phyloP scores from a whole-genome alignment of 345 rosid genomes.

The Salix purpurea region DNA sequence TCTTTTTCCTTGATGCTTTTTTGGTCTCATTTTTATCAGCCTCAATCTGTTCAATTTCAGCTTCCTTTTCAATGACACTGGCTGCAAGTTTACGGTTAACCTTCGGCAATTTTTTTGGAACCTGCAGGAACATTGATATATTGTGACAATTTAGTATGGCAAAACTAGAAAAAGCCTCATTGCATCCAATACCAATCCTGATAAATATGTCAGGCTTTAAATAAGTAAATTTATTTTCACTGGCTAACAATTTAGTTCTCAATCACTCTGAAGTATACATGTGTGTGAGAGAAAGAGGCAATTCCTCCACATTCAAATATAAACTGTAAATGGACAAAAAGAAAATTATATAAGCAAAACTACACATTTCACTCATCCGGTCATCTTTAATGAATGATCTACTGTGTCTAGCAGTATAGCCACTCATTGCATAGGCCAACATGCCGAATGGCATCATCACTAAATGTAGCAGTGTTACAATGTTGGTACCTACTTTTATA shows the following conservation, averaged over 20 bases:
- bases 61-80: constrained; percentile 49
- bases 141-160: neutral
- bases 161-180: neutral
- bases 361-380: neutral
- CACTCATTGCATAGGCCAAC: neutral
- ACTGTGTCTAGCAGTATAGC: neutral
- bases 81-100: constrained; percentile 70
- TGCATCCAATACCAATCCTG: neutral
- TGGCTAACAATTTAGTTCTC: neutral
- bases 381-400: neutral
- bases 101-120: constrained; percentile 60
- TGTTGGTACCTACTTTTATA: neutral
- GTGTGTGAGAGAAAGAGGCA: too few species aligned
- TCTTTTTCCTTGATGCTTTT: constrained; percentile 74
- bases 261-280: neutral
- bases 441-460: neutral
- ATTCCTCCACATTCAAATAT: too few species aligned
- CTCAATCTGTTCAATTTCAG: constrained; percentile 46
- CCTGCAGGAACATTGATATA: constrained; percentile 40
- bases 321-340: too few species aligned
- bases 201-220: too few species aligned
- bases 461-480: neutral
- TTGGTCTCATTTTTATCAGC: constrained; percentile 46
- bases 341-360: too few species aligned
- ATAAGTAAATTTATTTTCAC: too few species aligned